Evolutionary conservation across 768 basidiomycete species (phyloP).

Genomic region (Ramaria rubella): DNA sequence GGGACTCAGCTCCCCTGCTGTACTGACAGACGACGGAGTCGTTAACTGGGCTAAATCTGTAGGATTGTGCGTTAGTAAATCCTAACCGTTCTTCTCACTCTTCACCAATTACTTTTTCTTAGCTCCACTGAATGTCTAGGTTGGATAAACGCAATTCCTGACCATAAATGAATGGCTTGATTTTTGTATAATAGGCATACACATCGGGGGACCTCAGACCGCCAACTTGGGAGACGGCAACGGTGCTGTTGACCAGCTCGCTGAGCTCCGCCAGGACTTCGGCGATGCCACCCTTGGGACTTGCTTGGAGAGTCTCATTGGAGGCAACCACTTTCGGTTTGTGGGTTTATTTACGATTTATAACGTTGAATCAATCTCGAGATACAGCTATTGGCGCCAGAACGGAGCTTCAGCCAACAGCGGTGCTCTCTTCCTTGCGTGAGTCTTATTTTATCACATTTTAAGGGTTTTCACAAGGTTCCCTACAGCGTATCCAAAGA

Average conservation of each 20-base stretch:
- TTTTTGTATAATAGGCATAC: slow-evolving; percentile 15
- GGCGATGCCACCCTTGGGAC: slow-evolving; percentile 32
- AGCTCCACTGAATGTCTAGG: slow-evolving; percentile 37
- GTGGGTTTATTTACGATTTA: background rate
- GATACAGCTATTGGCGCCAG: slow-evolving; percentile 46
- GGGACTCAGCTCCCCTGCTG: slow-evolving; percentile 47
- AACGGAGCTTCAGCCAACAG: slow-evolving; percentile 47
- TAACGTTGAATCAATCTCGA: background rate
- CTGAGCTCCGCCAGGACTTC: slow-evolving; percentile 41
- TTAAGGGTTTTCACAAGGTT: background rate
- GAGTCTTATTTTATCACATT: slow-evolving; percentile 17
- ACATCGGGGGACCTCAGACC: slow-evolving; percentile 30
- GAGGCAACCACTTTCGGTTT: slow-evolving; percentile 45
- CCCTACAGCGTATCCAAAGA: slow-evolving; percentile 41
- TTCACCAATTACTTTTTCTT: slow-evolving; percentile 9
- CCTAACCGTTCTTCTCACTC: background rate
- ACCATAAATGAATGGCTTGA: background rate
- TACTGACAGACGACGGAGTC: slow-evolving; percentile 51
- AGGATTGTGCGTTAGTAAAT: slow-evolving; percentile 60
- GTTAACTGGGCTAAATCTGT: slow-evolving; percentile 55
- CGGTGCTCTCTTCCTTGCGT: slow-evolving; percentile 54
- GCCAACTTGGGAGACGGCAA: slow-evolving; percentile 46
- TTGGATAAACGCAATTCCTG: background rate
- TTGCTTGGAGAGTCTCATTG: slow-evolving; percentile 38
- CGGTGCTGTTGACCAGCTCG: slow-evolving; percentile 36